Base-by-base conservation (phyloP, 306 rosid genomes). In the Trifolium subterraneum region DNA sequence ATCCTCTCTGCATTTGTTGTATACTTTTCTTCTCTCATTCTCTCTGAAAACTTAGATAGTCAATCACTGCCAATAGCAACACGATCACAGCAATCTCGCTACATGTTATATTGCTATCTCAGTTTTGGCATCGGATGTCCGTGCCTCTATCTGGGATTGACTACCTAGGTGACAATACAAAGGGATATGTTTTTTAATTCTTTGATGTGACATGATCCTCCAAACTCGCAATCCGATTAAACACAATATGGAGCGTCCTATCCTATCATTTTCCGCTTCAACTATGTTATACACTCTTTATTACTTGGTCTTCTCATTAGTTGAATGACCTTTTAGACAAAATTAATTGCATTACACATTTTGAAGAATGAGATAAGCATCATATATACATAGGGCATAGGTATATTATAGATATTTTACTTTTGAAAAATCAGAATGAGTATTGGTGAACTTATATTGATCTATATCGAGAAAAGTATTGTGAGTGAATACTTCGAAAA, bases 21-120 rank as follows among this genome's bases (percentile, higher is more conserved):
- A 31, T 68, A 14, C 44, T 72, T 66, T 39, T 39, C 33, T 83
- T 67, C 69, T 77, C 51, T 27, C 42, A 23, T 77, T 65, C 59
- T 72, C 69, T 19, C 6, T 29, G 33, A 29, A 1, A 29, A 4
- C 33, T 4, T 29, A 29, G 33, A 29, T 29, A 29, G 33, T 29
- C 6, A 29, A 29, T 29, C 33, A 29, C 33, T 0, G 1, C 33
- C 33, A 29, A 29, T 29, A 29, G 33, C 33, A 29, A 29, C 33
- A 4, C 33, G 4, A 4, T 29, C 33, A 29, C 33, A 6, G 33
- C 33, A 4, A 29, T 29, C 33, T 29, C 4, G 33, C 33, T 29
- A 29, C 33, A 29, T 29, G 33, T 29, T 29, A 29, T 29, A 29
- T 29, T 29, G 33, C 33, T 29, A 29, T 29, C 33, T 4, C 33